Evolutionary conservation across 495 filamentous ascomycete species (phyloP).

Genomic region (Neurospora sp.): DNA sequence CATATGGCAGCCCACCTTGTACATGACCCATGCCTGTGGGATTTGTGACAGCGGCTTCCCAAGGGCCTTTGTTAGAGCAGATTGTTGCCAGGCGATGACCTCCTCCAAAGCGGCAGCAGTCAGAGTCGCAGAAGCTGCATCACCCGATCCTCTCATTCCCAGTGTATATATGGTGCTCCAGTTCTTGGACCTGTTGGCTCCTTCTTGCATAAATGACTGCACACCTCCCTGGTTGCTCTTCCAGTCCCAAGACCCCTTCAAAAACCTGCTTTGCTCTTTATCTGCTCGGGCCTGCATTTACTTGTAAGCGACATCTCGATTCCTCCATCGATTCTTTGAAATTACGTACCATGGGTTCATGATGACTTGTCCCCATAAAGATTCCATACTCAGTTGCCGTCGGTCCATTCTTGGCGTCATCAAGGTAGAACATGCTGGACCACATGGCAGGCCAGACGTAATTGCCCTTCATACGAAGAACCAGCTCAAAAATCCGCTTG

Average conservation of each 20-base stretch:
- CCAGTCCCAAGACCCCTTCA: slow-evolving; percentile 48
- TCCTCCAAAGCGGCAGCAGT: slow-evolving; percentile 37
- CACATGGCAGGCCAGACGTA: slow-evolving; percentile 61
- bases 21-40: slow-evolving; percentile 56
- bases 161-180: slow-evolving; percentile 50
- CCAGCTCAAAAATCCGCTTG: slow-evolving; percentile 51
- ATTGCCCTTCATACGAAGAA: slow-evolving; percentile 51
- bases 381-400: slow-evolving; percentile 54
- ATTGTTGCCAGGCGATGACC: slow-evolving; percentile 42
- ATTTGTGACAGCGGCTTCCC: slow-evolving; percentile 36
- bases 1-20: slow-evolving; percentile 26
- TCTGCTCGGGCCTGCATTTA: slow-evolving; percentile 34
- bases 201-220: slow-evolving; percentile 43
- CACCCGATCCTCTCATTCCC: slow-evolving; percentile 56
- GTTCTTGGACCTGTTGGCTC: slow-evolving; percentile 41
- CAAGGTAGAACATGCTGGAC: slow-evolving; percentile 52
- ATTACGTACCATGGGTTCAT: slow-evolving; percentile 44
- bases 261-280: slow-evolving; percentile 47
- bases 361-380: slow-evolving; percentile 54
- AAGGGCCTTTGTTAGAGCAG: slow-evolving; percentile 36
- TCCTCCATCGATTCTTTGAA: not conserved
- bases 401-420: slow-evolving; percentile 47
- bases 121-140: slow-evolving; percentile 42
- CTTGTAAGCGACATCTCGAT: not conserved
- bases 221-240: slow-evolving; percentile 45